phyloP scores from a whole-genome alignment of 192 early-diverging fungal species.

The Coemansia guatemalensis region DNA sequence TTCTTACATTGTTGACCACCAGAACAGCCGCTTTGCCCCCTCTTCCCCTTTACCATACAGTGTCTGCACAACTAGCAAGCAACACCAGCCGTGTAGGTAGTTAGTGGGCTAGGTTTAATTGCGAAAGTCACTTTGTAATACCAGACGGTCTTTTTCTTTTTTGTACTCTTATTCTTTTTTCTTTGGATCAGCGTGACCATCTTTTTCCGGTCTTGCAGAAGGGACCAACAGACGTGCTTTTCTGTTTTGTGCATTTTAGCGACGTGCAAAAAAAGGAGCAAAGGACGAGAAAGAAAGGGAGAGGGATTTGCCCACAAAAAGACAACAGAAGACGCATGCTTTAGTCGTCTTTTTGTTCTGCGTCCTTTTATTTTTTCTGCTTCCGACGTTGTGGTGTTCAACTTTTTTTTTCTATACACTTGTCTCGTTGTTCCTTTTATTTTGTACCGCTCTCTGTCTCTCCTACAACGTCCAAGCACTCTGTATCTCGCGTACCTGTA shows the following conservation, averaged over 20 bases:
- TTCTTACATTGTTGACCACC: background rate
- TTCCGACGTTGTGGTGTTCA: background rate
- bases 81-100: background rate
- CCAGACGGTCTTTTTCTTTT: background rate
- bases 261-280: background rate
- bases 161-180: background rate
- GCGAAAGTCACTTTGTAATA: background rate
- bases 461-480: conserved; percentile 3
- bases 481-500: background rate
- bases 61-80: background rate
- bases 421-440: conserved; percentile 1
- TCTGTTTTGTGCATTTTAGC: conserved; percentile 4
- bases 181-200: conserved; percentile 1
- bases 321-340: conserved; percentile 5
- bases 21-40: background rate
- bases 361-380: background rate
- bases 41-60: conserved; percentile 1
- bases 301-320: conserved; percentile 5
- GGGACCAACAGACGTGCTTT: background rate
- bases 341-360: conserved; percentile 6
- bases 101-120: background rate
- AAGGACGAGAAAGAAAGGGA: background rate
- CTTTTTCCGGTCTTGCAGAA: conserved; percentile 1
- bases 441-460: conserved; percentile 1
- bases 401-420: background rate